Percentiles rank a stretch among this genome's conserved stretches.
phyloP scores from a whole-genome alignment of 208 protist species.

The Chromosphaera perkinsii region DNA sequence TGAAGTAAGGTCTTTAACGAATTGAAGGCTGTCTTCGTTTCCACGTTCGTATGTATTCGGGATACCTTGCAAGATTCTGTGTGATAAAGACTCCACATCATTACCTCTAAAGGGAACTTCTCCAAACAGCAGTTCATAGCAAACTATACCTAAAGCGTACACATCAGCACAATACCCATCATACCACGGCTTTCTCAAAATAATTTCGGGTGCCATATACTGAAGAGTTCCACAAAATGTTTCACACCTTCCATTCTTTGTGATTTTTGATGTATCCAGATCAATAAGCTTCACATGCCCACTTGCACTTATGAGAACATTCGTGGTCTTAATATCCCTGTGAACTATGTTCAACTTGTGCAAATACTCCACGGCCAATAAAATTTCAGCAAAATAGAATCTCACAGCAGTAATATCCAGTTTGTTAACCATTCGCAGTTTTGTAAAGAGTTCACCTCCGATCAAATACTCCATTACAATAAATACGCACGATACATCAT shows the following conservation, averaged over 20 bases:
- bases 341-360: constrained; percentile 34
- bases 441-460: constrained; percentile 26
- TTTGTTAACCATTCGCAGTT: not conserved
- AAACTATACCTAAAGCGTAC: constrained; percentile 39
- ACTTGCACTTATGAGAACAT: constrained; percentile 33
- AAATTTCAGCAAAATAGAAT: constrained; percentile 26
- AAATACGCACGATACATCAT: constrained; percentile 13
- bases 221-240: constrained; percentile 49
- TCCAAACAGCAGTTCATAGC: constrained; percentile 45
- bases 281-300: constrained; percentile 24
- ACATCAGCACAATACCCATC: constrained; percentile 37
- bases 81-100: too few relatives aligned
- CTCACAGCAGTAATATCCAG: not conserved
- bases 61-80: too few relatives aligned
- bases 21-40: too few relatives aligned
- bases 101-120: constrained; percentile 24
- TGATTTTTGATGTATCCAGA: not conserved
- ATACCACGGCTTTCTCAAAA: constrained; percentile 34
- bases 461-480: constrained; percentile 12
- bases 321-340: constrained; percentile 41
- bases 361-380: constrained; percentile 24
- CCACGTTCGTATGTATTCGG: too few relatives aligned
- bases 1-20: too few relatives aligned
- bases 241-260: constrained; percentile 1
- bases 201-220: constrained; percentile 53